Evolutionary conservation across 2,329 filamentous ascomycete species (phyloP).

Genomic region (Furcasterigmium sp.): DNA sequence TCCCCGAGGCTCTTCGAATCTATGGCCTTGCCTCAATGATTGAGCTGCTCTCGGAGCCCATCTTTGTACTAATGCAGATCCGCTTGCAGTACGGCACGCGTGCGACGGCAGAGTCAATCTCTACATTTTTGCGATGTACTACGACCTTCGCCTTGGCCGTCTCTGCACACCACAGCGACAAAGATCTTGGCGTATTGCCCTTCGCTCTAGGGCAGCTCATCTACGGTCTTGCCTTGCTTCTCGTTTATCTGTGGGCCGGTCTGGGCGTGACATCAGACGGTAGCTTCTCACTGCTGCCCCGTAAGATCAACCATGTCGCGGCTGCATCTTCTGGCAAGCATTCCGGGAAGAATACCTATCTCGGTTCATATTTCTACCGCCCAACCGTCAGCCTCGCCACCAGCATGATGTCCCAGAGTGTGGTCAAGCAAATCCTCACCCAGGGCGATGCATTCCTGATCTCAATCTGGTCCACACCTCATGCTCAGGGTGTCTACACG

Average conservation of each 20-base stretch:
- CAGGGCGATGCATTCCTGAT: constrained; percentile 92
- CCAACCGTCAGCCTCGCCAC: constrained; percentile 67
- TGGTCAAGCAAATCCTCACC: constrained; percentile 89
- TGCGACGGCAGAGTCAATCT: constrained; percentile 76
- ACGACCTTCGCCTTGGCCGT: constrained; percentile 68
- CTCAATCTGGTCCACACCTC: constrained; percentile 67
- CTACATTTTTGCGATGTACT: constrained; percentile 72
- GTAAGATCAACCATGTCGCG: constrained; percentile 20
- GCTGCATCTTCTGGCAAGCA: neutral
- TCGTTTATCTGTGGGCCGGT: constrained; percentile 65
- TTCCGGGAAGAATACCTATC: constrained; percentile 30
- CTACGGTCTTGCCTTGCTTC: constrained; percentile 65
- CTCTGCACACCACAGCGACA: constrained; percentile 47
- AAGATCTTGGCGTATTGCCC: constrained; percentile 70
- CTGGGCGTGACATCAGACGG: constrained; percentile 46
- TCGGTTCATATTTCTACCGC: constrained; percentile 59
- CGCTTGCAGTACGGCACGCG: constrained; percentile 74
- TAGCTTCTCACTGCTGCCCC: constrained; percentile 65
- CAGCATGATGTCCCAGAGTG: constrained; percentile 82
- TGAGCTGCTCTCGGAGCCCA: constrained; percentile 82
- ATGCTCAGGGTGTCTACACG: constrained; percentile 86
- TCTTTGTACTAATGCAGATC: constrained; percentile 82
- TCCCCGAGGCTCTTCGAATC: constrained; percentile 47
- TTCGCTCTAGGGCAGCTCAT: constrained; percentile 83
- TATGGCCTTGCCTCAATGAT: constrained; percentile 56